Conservation (phyloP, 2,329 filamentous ascomycete genomes). For the Cladorrhinum sp. region DNA sequence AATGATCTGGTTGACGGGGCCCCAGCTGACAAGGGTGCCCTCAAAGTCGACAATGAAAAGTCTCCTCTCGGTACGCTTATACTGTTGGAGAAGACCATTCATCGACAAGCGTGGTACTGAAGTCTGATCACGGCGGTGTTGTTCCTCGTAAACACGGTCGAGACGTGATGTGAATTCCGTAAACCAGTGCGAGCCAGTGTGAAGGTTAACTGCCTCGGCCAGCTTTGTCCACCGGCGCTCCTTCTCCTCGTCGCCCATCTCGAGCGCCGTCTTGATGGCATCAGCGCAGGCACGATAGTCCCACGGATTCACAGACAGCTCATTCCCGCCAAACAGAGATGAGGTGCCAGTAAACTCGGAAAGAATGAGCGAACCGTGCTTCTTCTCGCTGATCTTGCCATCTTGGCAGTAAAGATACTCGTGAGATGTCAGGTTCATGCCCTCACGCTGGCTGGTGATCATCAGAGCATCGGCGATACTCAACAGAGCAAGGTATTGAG, state of each 20-base stretch:
- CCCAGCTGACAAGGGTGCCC: constrained; percentile 85
- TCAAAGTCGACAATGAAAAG: constrained; percentile 93
- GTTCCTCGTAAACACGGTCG: constrained; percentile 74
- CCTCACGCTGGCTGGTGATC: constrained; percentile 92
- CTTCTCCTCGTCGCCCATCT: constrained; percentile 76
- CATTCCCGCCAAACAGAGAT: constrained; percentile 75
- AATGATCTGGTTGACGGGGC: constrained; percentile 78
- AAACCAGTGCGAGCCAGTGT: constrained; percentile 86
- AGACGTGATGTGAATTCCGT: constrained; percentile 69
- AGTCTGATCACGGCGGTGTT: constrained; percentile 78
- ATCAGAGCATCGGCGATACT: constrained; percentile 88
- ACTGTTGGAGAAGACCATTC: constrained; percentile 60
- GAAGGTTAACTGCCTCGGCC: constrained; percentile 68
- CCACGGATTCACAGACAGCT: constrained; percentile 91
- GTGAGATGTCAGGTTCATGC: constrained; percentile 95
- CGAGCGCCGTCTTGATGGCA: constrained; percentile 77
- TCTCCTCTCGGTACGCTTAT: constrained; percentile 62
- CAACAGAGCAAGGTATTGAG: constrained; percentile 88
- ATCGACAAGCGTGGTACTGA: constrained; percentile 82
- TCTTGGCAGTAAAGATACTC: constrained; percentile 94
- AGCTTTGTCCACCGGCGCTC: constrained; percentile 70
- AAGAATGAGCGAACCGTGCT: constrained; percentile 83
- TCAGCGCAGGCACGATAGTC: constrained; percentile 86
- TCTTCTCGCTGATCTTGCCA: constrained; percentile 68
- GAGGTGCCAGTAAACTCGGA: constrained; percentile 95